These are phyloP conservation scores for Alternaria sp. DNA, from an alignment of 2,329 filamentous ascomycete genomes.

Conservation along the genomic window DNA sequence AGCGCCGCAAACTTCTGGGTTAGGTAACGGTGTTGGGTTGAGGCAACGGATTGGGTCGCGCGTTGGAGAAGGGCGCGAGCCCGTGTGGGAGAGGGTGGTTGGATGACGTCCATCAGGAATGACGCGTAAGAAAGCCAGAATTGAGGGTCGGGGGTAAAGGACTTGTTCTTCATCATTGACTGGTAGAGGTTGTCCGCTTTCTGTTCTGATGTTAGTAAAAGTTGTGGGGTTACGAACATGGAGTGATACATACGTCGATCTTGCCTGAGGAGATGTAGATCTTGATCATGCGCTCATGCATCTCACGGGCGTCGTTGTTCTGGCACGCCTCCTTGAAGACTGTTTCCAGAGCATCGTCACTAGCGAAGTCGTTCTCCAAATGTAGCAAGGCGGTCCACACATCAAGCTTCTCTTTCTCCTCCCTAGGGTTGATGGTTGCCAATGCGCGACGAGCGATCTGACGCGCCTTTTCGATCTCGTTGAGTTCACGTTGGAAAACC, in stretches of 20 bases:
- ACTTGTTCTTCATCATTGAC: slow-evolving; percentile 83
- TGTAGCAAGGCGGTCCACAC: slow-evolving; percentile 96
- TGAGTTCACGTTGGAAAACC: slow-evolving; percentile 95
- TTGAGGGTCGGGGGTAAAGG: slow-evolving; percentile 76
- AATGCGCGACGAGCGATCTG: slow-evolving; percentile 91
- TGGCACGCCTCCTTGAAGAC: slow-evolving; percentile 93
- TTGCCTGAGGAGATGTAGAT: slow-evolving; percentile 95
- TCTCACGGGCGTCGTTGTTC: slow-evolving; percentile 90
- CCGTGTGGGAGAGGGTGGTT: slow-evolving; percentile 76
- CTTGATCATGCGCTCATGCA: slow-evolving; percentile 87
- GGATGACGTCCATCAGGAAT: slow-evolving; percentile 81
- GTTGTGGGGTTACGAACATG: slow-evolving; percentile 6
- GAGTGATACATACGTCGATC: slow-evolving; percentile 69
- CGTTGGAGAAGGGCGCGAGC: slow-evolving; percentile 81
- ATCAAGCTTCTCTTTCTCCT: slow-evolving; percentile 92
- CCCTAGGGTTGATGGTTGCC: slow-evolving; percentile 87
- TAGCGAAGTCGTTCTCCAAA: slow-evolving; percentile 89
- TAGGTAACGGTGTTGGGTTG: slow-evolving; percentile 73
- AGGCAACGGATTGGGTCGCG: slow-evolving; percentile 82
- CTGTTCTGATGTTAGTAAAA: slow-evolving; percentile 57
- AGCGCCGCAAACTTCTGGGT: slow-evolving; percentile 90
- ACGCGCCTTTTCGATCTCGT: slow-evolving; percentile 86
- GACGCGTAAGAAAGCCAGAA: slow-evolving; percentile 96
- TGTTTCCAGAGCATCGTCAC: slow-evolving; percentile 80
- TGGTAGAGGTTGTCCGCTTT: slow-evolving; percentile 91